Conservation (phyloP, 352 stramenopile species). For the Phytophthora uliginosa region DNA sequence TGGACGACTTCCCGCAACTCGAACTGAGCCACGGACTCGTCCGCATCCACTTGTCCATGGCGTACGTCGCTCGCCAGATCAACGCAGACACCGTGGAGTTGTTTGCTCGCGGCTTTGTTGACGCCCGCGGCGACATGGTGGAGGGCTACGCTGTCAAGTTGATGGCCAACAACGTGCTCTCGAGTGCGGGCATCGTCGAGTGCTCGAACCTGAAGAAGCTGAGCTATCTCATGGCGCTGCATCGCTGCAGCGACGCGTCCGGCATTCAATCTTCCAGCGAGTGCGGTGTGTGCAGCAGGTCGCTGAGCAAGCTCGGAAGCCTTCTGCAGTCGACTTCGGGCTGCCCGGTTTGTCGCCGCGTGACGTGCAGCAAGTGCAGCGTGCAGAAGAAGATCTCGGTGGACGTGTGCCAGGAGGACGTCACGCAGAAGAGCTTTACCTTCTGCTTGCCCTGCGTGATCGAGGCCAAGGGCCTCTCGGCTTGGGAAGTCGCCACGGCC, state of each 20-base stretch:
- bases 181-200: conserved; percentile 39
- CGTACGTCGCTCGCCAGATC: conserved; percentile 54
- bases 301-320: conserved; percentile 27
- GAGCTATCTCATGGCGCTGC: conserved; percentile 51
- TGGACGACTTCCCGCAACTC: conserved; percentile 29
- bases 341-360: conserved; percentile 38
- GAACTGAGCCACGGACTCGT: conserved; percentile 37
- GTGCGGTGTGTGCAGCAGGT: conserved; percentile 42
- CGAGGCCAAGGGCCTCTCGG: conserved; percentile 48
- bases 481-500: conserved; percentile 53
- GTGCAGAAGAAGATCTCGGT: conserved; percentile 55
- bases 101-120: conserved; percentile 60
- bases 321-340: conserved; percentile 27
- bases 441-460: conserved; percentile 71
- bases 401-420: conserved; percentile 43
- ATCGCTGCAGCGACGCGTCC: conserved; percentile 25
- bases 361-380: conserved; percentile 52
- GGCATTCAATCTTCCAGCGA: conserved; percentile 19
- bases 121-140: conserved; percentile 49
- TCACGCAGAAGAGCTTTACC: conserved; percentile 52
- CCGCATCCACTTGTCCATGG: conserved; percentile 53
- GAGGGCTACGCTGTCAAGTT: conserved; percentile 47
- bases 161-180: conserved; percentile 39
- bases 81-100: conserved; percentile 47
- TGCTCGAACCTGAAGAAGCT: conserved; percentile 73